Percentiles rank a stretch among this genome's conserved stretches.
Conservation (phyloP, 2,329 filamentous ascomycete genomes). For the Ascochyta pisi region DNA sequence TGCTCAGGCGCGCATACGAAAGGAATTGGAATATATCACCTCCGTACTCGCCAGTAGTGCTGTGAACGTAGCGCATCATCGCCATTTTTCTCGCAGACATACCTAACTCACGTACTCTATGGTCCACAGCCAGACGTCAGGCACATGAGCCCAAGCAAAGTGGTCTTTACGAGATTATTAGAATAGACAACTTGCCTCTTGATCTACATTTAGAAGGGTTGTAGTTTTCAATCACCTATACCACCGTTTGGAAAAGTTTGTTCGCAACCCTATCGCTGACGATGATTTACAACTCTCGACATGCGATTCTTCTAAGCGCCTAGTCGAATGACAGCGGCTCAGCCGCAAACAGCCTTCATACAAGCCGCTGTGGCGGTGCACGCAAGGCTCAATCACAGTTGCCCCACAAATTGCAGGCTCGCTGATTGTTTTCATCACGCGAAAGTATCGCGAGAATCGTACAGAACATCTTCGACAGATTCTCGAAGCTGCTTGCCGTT, state of each 20-base stretch:
- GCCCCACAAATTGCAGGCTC: background rate
- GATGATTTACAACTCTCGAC: background rate
- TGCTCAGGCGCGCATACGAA: no score
- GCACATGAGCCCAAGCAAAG: no score
- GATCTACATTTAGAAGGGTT: background rate
- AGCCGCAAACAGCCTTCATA: conserved; percentile 1
- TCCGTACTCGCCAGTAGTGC: no score
- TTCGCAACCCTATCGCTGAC: background rate
- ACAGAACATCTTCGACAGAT: background rate
- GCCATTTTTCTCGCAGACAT: no score
- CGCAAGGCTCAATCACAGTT: background rate
- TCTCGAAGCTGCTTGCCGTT: conserved; percentile 11
- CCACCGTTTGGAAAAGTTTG: background rate
- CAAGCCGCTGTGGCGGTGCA: conserved; percentile 1
- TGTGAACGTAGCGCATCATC: no score
- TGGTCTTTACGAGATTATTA: no score
- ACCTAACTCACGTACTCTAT: no score
- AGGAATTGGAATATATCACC: no score
- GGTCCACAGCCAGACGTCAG: no score
- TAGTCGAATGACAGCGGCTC: background rate
- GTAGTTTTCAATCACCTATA: background rate
- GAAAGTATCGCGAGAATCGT: background rate
- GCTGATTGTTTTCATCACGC: background rate
- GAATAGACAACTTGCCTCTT: no score
- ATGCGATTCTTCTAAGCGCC: background rate